These are phyloP conservation scores for Albugo candida DNA, from an alignment of 352 stramenopile species.

Conservation along the genomic window DNA sequence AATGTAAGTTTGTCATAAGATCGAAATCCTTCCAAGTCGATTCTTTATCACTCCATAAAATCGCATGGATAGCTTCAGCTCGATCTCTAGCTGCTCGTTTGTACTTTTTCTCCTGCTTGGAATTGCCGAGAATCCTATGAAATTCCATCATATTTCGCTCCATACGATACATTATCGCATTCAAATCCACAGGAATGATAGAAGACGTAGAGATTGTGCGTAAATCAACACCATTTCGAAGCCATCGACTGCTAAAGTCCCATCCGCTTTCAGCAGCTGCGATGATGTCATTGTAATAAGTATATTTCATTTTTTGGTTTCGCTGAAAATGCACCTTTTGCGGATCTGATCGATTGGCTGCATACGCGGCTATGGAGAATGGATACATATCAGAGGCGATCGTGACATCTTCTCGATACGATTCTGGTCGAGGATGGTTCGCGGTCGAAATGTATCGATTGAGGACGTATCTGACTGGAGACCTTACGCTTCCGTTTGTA, in stretches of 20 bases:
- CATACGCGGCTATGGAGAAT: background rate
- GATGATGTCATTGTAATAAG: constrained; percentile 17
- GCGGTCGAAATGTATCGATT: constrained; percentile 14
- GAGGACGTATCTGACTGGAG: constrained; percentile 7
- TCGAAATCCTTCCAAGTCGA: constrained; percentile 15
- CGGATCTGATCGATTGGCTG: too few species aligned
- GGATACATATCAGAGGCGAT: constrained; percentile 3
- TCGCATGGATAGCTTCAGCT: constrained; percentile 11
- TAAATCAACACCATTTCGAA: constrained; percentile 9
- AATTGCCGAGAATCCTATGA: constrained; percentile 7
- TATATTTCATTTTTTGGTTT: background rate
- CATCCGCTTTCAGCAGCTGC: constrained; percentile 26
- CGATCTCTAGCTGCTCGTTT: constrained; percentile 3
- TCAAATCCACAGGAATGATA: constrained; percentile 27
- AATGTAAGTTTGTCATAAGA: constrained; percentile 4
- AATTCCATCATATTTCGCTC: constrained; percentile 18
- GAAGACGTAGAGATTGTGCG: constrained; percentile 10
- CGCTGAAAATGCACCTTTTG: background rate
- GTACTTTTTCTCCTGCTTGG: constrained; percentile 1
- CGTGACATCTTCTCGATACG: constrained; percentile 23
- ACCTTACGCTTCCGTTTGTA: background rate
- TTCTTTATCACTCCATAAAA: constrained; percentile 13
- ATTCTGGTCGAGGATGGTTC: constrained; percentile 22
- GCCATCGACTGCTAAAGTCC: constrained; percentile 34
- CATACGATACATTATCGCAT: constrained; percentile 18